Percentiles rank a stretch among this genome's conserved stretches.
phyloP scores from a whole-genome alignment of 1,284 basidiomycete genomes.

The Chalciporus sp. region DNA sequence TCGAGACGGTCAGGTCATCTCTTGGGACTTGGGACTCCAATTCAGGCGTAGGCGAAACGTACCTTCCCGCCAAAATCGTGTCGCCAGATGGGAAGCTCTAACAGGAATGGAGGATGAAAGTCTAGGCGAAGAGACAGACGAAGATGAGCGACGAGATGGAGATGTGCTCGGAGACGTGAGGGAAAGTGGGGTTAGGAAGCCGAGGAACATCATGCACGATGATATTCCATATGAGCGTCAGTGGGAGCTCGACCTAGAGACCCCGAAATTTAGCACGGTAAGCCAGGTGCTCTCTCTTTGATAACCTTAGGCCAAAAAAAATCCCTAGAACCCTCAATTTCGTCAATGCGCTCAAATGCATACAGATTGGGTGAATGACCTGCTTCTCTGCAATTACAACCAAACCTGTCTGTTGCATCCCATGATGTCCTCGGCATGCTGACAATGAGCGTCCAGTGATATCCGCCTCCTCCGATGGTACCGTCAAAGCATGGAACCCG shows the following conservation, averaged over 20 bases:
- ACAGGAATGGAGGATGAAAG: constrained; percentile 80
- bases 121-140: constrained; percentile 60
- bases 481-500: constrained; percentile 93
- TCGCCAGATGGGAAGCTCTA: constrained; percentile 68
- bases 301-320: constrained; percentile 7
- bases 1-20: constrained; percentile 87
- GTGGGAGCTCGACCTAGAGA: constrained; percentile 75
- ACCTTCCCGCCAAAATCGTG: constrained; percentile 26
- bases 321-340: constrained; percentile 57
- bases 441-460: constrained; percentile 55
- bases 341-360: constrained; percentile 86
- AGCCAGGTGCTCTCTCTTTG: constrained; percentile 29
- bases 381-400: constrained; percentile 89
- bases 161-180: constrained; percentile 77
- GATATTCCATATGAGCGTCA: constrained; percentile 67
- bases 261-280: constrained; percentile 51
- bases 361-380: constrained; percentile 97
- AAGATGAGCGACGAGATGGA: constrained; percentile 61
- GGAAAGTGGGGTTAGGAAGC: constrained; percentile 38
- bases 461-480: constrained; percentile 95
- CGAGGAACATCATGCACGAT: constrained; percentile 35
- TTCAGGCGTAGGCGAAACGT: constrained; percentile 47
- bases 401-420: constrained; percentile 67
- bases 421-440: constrained; percentile 1
- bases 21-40: constrained; percentile 86